Conservation (phyloP, 164 flowering plant species). For the Kalanchoe fedtschenkoi region DNA sequence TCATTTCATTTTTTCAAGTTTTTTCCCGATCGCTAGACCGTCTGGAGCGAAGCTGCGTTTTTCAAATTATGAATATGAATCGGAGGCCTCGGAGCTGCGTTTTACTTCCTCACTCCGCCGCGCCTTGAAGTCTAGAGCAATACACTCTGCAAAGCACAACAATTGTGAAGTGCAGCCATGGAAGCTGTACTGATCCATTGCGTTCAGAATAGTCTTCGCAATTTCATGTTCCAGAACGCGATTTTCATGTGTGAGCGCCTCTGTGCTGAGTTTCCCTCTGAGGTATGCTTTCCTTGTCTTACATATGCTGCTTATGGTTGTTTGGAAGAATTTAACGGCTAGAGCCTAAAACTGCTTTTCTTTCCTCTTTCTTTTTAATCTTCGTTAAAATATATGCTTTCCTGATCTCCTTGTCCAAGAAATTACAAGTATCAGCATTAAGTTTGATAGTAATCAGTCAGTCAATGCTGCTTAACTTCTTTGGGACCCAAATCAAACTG, state of each 20-base stretch:
- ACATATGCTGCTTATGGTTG: too few relatives aligned
- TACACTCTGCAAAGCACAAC: not conserved
- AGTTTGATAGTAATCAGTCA: not conserved
- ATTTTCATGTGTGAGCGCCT: conserved; percentile 93
- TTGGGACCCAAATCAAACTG: not conserved
- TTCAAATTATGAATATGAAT: not conserved
- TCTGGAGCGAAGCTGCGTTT: not conserved
- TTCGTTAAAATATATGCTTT: not conserved
- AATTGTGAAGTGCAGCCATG: conserved; percentile 23
- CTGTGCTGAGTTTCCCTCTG: conserved; percentile 91
- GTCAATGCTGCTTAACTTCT: not conserved
- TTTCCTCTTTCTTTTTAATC: not conserved
- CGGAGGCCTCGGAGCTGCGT: not conserved
- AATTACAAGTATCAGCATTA: not conserved
- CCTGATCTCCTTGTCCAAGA: not conserved
- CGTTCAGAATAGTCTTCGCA: conserved; percentile 69
- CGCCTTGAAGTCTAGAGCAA: not conserved
- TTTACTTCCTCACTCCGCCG: not conserved
- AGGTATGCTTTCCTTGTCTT: conserved; percentile 32
- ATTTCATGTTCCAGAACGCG: conserved; percentile 72
- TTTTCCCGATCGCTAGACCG: too few relatives aligned
- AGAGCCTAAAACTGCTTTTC: too few relatives aligned
- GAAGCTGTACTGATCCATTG: conserved; percentile 68
- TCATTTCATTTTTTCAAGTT: too few relatives aligned
- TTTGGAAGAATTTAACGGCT: not conserved